Evolutionary conservation across 2,329 filamentous ascomycete species (phyloP), one percentile per base, ranked within the genome.

Genomic region (Neospermospora avenae): DNA sequence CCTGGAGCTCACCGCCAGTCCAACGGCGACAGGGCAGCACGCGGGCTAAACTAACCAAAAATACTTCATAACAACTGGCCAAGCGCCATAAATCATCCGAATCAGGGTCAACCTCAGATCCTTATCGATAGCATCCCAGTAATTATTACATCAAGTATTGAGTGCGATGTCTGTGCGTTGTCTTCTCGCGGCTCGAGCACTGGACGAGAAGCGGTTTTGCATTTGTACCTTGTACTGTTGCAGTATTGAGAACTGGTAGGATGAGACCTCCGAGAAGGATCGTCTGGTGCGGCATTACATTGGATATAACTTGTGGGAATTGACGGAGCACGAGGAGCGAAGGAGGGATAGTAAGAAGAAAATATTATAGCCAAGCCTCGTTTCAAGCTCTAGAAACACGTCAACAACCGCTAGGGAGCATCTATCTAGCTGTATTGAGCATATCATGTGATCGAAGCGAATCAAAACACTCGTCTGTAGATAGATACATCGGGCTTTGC

Each of bases 1-100:
- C 63, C 62, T 68, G 66, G 67, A 67, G 67, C 67, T 68, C 65
- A 68, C 66, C 67, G 67, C 66, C 62, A 56, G 55, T 65, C 57
- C 51, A 42, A 49, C 31, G 25, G 20, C 18, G 37, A 55, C n/a
- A 51, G 25, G 18, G 39, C 28, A 37, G 28, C 48, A 28, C 13
- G 48, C 48, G 28, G 28, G 28, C 28, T 31, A 10, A 51, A 34
- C 48, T 35, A 35, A 37, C 59, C 35, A 37, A 52, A 56, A 60
- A 45, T 55, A n/a, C n/a, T n/a, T n/a, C n/a, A n/a, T n/a, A 52
- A 51, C 41, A 16, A 24, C n/a, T 45, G 37, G 28, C 41, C 42
- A 35, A 28, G 41, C 48, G 41, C 18, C 48, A 20, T 22, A 46
- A 46, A 52, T 28, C 41, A 52, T 57, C 46, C 46, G 53, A 60